These are phyloP conservation scores for Conticribra weissflogii DNA, from an alignment of 108 stramenopile species.

Conservation along the genomic window DNA sequence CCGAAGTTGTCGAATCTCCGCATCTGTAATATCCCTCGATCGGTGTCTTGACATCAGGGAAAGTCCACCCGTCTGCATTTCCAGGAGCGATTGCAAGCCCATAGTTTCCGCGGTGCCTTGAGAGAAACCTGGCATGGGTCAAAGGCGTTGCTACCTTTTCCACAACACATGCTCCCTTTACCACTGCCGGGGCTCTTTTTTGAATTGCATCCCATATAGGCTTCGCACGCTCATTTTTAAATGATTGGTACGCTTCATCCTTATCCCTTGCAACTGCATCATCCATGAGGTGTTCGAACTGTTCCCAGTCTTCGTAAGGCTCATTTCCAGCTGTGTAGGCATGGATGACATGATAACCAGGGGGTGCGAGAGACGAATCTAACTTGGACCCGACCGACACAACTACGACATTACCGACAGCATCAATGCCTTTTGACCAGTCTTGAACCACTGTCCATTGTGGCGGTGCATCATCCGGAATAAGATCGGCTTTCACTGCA, in stretches of 20 bases:
- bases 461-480: constrained; percentile 88
- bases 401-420: constrained; percentile 85
- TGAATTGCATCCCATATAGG: constrained; percentile 93
- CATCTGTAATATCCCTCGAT: constrained; percentile 56
- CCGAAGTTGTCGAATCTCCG: constrained; percentile 71
- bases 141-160: constrained; percentile 87
- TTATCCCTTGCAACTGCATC: constrained; percentile 50
- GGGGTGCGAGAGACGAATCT: constrained; percentile 86
- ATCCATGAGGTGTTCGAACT: constrained; percentile 69
- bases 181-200: constrained; percentile 84
- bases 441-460: constrained; percentile 94
- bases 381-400: constrained; percentile 83
- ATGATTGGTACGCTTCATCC: constrained; percentile 79
- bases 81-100: constrained; percentile 49
- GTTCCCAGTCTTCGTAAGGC: constrained; percentile 88
- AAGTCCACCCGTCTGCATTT: constrained; percentile 39
- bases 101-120: constrained; percentile 51
- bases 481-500: constrained; percentile 85
- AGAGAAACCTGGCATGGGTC: constrained; percentile 91
- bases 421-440: constrained; percentile 90
- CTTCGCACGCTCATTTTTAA: constrained; percentile 87
- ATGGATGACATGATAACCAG: constrained; percentile 92
- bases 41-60: constrained; percentile 52
- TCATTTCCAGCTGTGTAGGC: constrained; percentile 92
- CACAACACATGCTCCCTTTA: constrained; percentile 73